Evolutionary conservation across 495 filamentous ascomycete genomes (phyloP), one percentile per base, ranked within the genome.

Genomic region (Neurospora pannonica): DNA sequence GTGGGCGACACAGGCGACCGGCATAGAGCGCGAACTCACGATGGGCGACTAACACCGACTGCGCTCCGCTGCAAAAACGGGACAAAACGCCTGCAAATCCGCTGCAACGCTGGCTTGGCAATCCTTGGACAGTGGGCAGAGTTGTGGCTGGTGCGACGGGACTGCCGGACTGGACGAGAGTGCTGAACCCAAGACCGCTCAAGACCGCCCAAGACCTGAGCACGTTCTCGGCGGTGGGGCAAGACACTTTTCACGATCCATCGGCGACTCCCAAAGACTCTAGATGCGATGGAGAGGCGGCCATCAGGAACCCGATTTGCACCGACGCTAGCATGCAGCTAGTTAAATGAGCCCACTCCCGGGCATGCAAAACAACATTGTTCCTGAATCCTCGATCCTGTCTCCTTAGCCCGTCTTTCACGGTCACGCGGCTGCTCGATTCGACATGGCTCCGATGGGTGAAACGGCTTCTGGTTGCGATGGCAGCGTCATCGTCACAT

Each of bases 91-190:
- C 54, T 62, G 54, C 48, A 60, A 60, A 60, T 60, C 48, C 48
- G 54, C 28, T 62, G 54, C 54, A 34, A 62, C 28, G 15, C 54
- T 62, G 54, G 54, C 54, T 62, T 62, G 15, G 54, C 54, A 62
- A 62, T 62, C 2, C 54, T 31, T 62, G 54, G 54, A 62, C 28
- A 62, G 54, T 67, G 54, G 15, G 15, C 24, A 70, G 71, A 76
- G 21, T 28, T 77, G 76, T 75, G 77, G 79, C 74, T 78, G 75
- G 72, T 74, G 70, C n/a, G 21, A 40, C 17, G 70, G 15, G 21
- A 40, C 17, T 36, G 38, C 43, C 36, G 73, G 74, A 78, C 78
- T 79, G 78, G 78, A 17, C 34, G 21, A 31, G 15, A 34, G 54
- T 3, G 54, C 54, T 62, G 54, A 34, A 62, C 13, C 13, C 54